phyloP scores from a whole-genome alignment of 2,329 filamentous ascomycete genomes.

The Talaromyces albobiverticillius region DNA sequence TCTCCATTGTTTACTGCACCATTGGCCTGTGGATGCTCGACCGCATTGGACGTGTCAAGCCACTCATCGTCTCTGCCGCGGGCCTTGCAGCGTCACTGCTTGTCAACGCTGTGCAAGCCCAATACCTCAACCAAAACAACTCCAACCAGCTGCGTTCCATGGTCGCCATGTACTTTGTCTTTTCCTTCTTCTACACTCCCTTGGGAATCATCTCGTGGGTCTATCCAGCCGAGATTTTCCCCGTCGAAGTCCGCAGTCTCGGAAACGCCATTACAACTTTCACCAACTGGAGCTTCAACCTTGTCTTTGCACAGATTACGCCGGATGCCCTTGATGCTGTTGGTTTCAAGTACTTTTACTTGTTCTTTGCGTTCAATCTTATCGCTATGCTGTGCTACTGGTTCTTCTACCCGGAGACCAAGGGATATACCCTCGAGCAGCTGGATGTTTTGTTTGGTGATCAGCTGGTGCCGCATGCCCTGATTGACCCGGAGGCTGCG shows the following conservation, averaged over 20 bases:
- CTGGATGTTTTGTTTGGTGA: conserved; percentile 28
- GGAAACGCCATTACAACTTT: conserved; percentile 45
- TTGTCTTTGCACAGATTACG: conserved; percentile 51
- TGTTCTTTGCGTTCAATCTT: conserved; percentile 50
- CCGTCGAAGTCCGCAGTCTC: conserved; percentile 40
- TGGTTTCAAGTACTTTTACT: conserved; percentile 51
- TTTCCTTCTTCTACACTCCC: conserved; percentile 44
- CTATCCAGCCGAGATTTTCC: conserved; percentile 47
- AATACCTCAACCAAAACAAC: conserved; percentile 30
- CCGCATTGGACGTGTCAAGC: conserved; percentile 47
- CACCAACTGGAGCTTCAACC: conserved; percentile 45
- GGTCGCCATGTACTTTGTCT: conserved; percentile 49
- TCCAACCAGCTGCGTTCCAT: conserved; percentile 40
- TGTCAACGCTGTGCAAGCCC: conserved; percentile 41
- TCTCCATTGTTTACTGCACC: conserved; percentile 50
- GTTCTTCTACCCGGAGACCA: conserved; percentile 34
- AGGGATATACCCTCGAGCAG: conserved; percentile 29
- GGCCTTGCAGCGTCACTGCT: conserved; percentile 43
- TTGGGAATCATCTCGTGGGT: conserved; percentile 49
- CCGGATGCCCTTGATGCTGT: conserved; percentile 43
- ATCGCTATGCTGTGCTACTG: conserved; percentile 35
- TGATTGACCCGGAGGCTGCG: neutral
- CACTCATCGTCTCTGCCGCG: conserved; percentile 44
- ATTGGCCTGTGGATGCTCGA: conserved; percentile 48
- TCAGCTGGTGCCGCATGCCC: neutral